Evolutionary conservation across 2,329 filamentous ascomycete genomes (phyloP).

Genomic region (Aspergillus quadrilineatus): DNA sequence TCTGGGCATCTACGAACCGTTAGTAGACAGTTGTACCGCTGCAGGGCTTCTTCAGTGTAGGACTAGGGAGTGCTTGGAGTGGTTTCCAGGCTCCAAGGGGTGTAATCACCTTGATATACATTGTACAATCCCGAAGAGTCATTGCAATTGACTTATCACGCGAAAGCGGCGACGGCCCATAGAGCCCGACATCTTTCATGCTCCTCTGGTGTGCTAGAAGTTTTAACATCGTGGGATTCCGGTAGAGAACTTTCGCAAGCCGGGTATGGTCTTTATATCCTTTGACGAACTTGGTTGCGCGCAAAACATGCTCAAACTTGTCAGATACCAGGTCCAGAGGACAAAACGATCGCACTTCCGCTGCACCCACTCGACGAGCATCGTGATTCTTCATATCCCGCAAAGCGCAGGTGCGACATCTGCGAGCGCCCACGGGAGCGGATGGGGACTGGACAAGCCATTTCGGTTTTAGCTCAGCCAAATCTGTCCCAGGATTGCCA

Average conservation of each 20-base stretch:
- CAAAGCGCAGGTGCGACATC: slow-evolving; percentile 74
- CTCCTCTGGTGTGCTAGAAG: slow-evolving; percentile 35
- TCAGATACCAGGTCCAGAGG: slow-evolving; percentile 62
- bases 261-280: slow-evolving; percentile 39
- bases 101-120: slow-evolving; percentile 62
- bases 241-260: slow-evolving; percentile 36
- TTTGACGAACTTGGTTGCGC: slow-evolving; percentile 41
- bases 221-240: slow-evolving; percentile 35
- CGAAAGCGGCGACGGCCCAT: slow-evolving; percentile 37
- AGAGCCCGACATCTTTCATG: slow-evolving; percentile 36
- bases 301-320: slow-evolving; percentile 44
- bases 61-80: not conserved
- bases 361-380: slow-evolving; percentile 27
- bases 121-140: slow-evolving; percentile 77
- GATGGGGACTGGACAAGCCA: slow-evolving; percentile 76
- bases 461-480: slow-evolving; percentile 80
- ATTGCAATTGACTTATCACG: slow-evolving; percentile 66
- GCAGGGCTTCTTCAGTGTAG: not conserved
- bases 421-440: slow-evolving; percentile 60
- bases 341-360: slow-evolving; percentile 53
- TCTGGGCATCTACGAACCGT: slow-evolving; percentile 32
- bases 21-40: not conserved
- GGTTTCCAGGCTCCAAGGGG: not conserved
- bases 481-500: slow-evolving; percentile 31
- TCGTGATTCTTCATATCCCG: slow-evolving; percentile 49